phyloP scores from a whole-genome alignment of 495 filamentous ascomycete species.

The Neurospora africana region DNA sequence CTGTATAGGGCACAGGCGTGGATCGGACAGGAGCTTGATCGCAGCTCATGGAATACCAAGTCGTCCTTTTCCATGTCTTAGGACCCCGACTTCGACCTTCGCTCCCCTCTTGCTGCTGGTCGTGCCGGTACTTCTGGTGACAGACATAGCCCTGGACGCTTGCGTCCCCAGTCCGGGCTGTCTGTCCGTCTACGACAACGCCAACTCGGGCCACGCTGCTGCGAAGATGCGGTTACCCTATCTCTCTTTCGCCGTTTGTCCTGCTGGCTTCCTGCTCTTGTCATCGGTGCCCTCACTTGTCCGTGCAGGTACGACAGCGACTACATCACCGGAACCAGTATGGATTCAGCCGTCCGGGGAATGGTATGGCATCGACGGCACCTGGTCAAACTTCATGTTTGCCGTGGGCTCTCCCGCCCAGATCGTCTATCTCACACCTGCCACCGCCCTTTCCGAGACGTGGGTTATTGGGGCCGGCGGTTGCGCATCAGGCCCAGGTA shows the following conservation, averaged over 20 bases:
- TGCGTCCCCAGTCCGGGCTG: slow-evolving; percentile 4
- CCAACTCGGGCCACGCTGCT: slow-evolving; percentile 16
- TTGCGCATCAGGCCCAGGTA: slow-evolving; percentile 25
- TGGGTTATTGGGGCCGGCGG: slow-evolving; percentile 46
- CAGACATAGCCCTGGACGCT: slow-evolving; percentile 8
- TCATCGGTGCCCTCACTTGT: slow-evolving; percentile 24
- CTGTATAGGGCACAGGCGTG: neutral
- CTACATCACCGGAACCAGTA: slow-evolving; percentile 14
- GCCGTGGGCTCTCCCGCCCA: slow-evolving; percentile 47
- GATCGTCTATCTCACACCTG: slow-evolving; percentile 45
- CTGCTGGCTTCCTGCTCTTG: slow-evolving; percentile 25
- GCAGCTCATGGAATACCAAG: slow-evolving; percentile 24
- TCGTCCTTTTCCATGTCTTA: slow-evolving; percentile 20
- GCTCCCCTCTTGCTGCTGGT: neutral
- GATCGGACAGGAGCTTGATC: slow-evolving; percentile 1
- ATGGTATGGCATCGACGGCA: slow-evolving; percentile 41
- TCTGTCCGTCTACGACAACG: slow-evolving; percentile 9
- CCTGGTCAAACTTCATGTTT: slow-evolving; percentile 43
- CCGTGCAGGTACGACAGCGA: slow-evolving; percentile 11
- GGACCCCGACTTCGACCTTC: slow-evolving; percentile 9
- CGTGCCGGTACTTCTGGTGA: slow-evolving; percentile 13
- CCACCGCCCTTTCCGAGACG: slow-evolving; percentile 45
- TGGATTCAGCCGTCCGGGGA: slow-evolving; percentile 34
- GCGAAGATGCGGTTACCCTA: slow-evolving; percentile 24
- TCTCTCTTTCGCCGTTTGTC: slow-evolving; percentile 21